These are phyloP conservation scores for Angomonas deanei DNA, from an alignment of 208 protist species.

Conservation along the genomic window DNA sequence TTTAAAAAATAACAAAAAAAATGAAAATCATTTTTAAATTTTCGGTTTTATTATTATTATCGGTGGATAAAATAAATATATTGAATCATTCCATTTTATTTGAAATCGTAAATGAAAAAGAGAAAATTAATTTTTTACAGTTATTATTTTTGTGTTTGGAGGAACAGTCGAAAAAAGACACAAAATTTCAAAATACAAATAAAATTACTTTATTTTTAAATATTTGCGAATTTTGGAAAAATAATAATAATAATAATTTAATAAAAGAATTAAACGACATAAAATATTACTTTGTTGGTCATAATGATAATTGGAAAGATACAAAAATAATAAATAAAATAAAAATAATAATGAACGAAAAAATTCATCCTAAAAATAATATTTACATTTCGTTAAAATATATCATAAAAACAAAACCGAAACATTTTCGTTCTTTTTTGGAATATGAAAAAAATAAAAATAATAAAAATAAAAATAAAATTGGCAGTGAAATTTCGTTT, in stretches of 20 bases:
- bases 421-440: not conserved
- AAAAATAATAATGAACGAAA: not conserved
- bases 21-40: no score
- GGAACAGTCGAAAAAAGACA: no score
- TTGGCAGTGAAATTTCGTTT: not conserved
- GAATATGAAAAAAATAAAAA: not conserved
- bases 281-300: not conserved
- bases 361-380: no score
- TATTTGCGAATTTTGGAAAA: not conserved
- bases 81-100: not conserved
- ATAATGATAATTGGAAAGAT: not conserved
- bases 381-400: not conserved
- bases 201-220: conserved; percentile 1
- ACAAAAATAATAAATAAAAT: not conserved
- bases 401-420: not conserved
- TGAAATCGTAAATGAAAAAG: not conserved
- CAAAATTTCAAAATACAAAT: not conserved
- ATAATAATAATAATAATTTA: conserved; percentile 4
- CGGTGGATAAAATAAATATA: not conserved
- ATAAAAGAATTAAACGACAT: not conserved
- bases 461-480: not conserved
- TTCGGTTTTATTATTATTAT: not conserved
- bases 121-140: not conserved
- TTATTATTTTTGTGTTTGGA: no score
- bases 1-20: no score